These are phyloP conservation scores for Backusella liffmaniae DNA, from an alignment of 192 early-diverging fungal species.

Conservation along the genomic window DNA sequence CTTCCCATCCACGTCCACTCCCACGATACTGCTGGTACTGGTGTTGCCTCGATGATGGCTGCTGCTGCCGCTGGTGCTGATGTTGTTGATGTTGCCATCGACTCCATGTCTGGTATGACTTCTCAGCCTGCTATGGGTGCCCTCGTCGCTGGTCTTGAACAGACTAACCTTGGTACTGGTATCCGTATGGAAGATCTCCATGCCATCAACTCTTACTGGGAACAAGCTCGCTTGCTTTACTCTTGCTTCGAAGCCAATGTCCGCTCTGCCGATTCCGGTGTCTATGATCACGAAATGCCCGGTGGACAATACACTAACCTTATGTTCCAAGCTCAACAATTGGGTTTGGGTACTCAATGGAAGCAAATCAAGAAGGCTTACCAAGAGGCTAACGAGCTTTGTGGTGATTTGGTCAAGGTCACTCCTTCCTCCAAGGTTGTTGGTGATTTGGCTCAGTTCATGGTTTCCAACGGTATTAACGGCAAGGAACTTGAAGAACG, in stretches of 20 bases:
- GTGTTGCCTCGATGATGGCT: slow-evolving; percentile 94
- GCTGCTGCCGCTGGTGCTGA: slow-evolving; percentile 91
- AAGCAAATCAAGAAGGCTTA: slow-evolving; percentile 93
- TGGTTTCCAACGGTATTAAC: slow-evolving; percentile 86
- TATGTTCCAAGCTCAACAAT: slow-evolving; percentile 94
- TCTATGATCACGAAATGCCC: slow-evolving; percentile 97
- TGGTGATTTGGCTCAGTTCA: slow-evolving; percentile 97
- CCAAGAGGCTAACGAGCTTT: slow-evolving; percentile 84
- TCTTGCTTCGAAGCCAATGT: slow-evolving; percentile 95
- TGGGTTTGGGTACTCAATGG: slow-evolving; percentile 93
- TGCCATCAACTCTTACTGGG: slow-evolving; percentile 94
- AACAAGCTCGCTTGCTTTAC: slow-evolving; percentile 92
- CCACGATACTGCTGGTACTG: slow-evolving; percentile 97
- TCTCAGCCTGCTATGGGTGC: slow-evolving; percentile 98
- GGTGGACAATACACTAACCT: slow-evolving; percentile 98
- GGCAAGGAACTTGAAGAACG: slow-evolving; percentile 74
- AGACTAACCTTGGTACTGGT: slow-evolving; percentile 81
- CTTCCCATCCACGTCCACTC: slow-evolving; percentile 95
- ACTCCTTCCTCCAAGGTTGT: slow-evolving; percentile 98
- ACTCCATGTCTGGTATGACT: slow-evolving; percentile 93
- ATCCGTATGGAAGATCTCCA: slow-evolving; percentile 77
- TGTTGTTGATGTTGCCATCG: slow-evolving; percentile 90
- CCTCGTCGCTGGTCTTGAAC: slow-evolving; percentile 80
- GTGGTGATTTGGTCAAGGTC: slow-evolving; percentile 97
- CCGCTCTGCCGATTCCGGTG: slow-evolving; percentile 83